Evolutionary conservation across 768 basidiomycete genomes (phyloP).

Genomic region (Trichaptum fuscoviolaceum): DNA sequence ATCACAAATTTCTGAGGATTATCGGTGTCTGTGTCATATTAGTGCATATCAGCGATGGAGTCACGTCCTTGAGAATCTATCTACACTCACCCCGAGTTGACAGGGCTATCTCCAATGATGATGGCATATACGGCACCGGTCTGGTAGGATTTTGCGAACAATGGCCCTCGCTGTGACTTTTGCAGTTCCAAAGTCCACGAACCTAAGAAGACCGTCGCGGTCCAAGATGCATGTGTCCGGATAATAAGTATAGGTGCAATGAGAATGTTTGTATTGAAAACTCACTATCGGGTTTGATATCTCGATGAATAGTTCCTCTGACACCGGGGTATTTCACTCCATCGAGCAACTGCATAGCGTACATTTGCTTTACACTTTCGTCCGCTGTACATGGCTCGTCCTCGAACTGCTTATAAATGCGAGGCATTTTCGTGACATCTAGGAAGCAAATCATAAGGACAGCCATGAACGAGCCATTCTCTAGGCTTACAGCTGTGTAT

Average conservation of each 20-base stretch:
- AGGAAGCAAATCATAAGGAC: conserved; percentile 99
- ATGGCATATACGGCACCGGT: no score
- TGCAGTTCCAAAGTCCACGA: conserved; percentile 96
- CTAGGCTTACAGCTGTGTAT: conserved; percentile 96
- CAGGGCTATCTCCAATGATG: no score
- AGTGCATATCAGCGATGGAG: no score
- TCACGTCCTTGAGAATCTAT: no score
- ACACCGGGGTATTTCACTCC: conserved; percentile 92
- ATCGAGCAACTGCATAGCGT: conserved; percentile 95
- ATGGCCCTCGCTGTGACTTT: conserved; percentile 94
- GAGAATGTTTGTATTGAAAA: conserved; percentile 15
- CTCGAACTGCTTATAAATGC: conserved; percentile 85
- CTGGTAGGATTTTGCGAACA: no score
- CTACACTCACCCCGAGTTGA: no score
- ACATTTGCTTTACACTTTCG: conserved; percentile 91
- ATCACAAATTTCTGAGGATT: no score
- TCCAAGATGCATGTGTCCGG: conserved; percentile 94
- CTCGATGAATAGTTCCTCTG: conserved; percentile 88
- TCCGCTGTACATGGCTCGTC: conserved; percentile 97
- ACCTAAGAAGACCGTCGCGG: conserved; percentile 88
- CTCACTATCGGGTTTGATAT: conserved; percentile 98
- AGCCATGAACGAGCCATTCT: conserved; percentile 94
- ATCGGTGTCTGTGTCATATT: no score
- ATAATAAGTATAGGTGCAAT: conserved; percentile 9
- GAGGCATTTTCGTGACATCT: conserved; percentile 83